phyloP scores from a whole-genome alignment of 768 basidiomycete species.

The Russula virescens region DNA sequence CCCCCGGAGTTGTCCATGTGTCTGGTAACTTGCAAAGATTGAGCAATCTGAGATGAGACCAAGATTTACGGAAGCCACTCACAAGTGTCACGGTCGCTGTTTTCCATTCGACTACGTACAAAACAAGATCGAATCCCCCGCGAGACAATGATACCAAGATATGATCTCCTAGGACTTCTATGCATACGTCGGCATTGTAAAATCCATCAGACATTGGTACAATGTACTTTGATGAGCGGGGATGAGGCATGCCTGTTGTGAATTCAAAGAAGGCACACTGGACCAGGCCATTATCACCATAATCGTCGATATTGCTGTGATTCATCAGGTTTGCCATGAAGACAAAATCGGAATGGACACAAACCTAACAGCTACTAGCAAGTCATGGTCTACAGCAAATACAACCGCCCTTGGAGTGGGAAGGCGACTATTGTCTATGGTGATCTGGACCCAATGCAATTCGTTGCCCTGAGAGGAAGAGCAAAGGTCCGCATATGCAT shows the following conservation, averaged over 20 bases:
- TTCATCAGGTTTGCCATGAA: neutral
- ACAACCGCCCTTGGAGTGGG: no score
- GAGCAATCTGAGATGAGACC: neutral
- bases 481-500: no score
- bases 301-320: neutral
- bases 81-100: neutral
- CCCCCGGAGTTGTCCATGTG: neutral
- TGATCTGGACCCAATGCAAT: no score
- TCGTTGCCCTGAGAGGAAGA: no score
- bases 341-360: no score
- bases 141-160: neutral
- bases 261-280: neutral
- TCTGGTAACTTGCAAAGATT: neutral
- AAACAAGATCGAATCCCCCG: neutral
- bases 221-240: neutral
- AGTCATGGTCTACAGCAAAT: no score
- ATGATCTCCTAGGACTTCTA: neutral
- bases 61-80: neutral
- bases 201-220: neutral
- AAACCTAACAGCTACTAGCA: no score
- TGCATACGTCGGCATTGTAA: neutral
- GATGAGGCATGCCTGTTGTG: neutral
- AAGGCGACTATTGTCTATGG: no score
- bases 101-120: slow-evolving; percentile 10
- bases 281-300: neutral